A percentile compares a stretch with the other conserved stretches of the same genome.
Conservation (phyloP, 345 rosid species). For the Camelina hispida region DNA sequence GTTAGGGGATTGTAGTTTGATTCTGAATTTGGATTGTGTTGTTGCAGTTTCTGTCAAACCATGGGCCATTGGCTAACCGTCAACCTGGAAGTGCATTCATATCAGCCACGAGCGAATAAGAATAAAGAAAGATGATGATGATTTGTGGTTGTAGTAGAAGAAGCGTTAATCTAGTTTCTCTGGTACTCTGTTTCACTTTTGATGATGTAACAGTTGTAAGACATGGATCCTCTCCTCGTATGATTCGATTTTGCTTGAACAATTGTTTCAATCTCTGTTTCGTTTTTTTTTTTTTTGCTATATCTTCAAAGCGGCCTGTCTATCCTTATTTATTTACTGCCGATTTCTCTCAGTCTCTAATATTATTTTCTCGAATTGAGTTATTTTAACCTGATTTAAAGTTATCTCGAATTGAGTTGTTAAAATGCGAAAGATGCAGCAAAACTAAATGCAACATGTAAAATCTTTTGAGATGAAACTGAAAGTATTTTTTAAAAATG, state of each 20-base stretch:
- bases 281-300: too few relatives aligned
- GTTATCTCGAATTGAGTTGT: too few relatives aligned
- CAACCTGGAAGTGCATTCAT: slow-evolving; percentile 56
- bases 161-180: slow-evolving; percentile 27
- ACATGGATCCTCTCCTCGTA: slow-evolving; percentile 26
- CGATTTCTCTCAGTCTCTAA: background rate
- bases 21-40: background rate
- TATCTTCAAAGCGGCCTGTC: background rate
- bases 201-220: slow-evolving; percentile 19
- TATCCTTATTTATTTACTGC: background rate
- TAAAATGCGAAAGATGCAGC: too few relatives aligned
- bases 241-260: slow-evolving; percentile 29
- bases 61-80: slow-evolving; percentile 48
- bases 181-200: background rate
- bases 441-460: too few relatives aligned
- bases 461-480: too few relatives aligned
- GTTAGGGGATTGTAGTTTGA: background rate
- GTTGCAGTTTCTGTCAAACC: slow-evolving; percentile 49
- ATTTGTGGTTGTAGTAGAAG: slow-evolving; percentile 34
- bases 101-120: slow-evolving; percentile 34
- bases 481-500: too few relatives aligned
- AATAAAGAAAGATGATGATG: slow-evolving; percentile 21
- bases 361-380: background rate
- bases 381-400: background rate
- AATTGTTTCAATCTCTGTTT: background rate